Percentiles rank a stretch among this genome's conserved stretches.
These are phyloP conservation scores for Leccinum boreale DNA, from an alignment of 768 basidiomycete species.

Conservation along the genomic window DNA sequence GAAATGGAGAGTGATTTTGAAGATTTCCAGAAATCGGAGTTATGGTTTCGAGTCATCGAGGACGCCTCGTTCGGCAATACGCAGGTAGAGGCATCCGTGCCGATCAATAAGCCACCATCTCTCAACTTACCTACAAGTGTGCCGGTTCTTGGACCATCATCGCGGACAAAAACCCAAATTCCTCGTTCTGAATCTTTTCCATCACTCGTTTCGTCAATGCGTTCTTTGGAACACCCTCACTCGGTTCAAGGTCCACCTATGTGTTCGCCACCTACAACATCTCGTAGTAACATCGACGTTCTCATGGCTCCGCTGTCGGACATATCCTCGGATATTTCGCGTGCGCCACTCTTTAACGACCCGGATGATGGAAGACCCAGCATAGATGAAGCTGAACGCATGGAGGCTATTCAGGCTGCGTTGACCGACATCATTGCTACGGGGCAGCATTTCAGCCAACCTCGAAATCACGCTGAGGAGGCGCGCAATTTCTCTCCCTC, in stretches of 20 bases:
- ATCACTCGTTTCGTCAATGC: conserved; percentile 21
- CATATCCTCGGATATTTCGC: conserved; percentile 46
- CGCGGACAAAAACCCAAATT: conserved; percentile 13
- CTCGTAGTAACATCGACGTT: conserved; percentile 63
- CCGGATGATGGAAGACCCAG: conserved; percentile 57
- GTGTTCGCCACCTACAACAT: conserved; percentile 17
- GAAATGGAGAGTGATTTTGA: conserved; percentile 93
- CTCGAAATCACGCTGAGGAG: conserved; percentile 8
- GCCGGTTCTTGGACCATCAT: neutral
- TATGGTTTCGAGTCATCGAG: conserved; percentile 87
- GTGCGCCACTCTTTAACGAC: conserved; percentile 80
- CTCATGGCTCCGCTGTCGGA: conserved; percentile 73
- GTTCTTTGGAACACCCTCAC: conserved; percentile 14
- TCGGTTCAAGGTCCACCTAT: conserved; percentile 17
- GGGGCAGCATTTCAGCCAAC: conserved; percentile 51
- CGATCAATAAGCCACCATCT: conserved; percentile 5
- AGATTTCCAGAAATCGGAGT: conserved; percentile 81
- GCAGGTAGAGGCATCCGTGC: conserved; percentile 2
- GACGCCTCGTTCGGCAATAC: conserved; percentile 47
- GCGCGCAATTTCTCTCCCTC: conserved; percentile 6
- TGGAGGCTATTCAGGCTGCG: conserved; percentile 96
- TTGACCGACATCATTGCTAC: conserved; percentile 93
- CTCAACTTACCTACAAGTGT: conserved; percentile 9
- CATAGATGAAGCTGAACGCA: conserved; percentile 71
- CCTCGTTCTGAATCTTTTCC: conserved; percentile 39